phyloP scores from a whole-genome alignment of 2,329 filamentous ascomycete genomes.

The Lasiodiplodia gonubiensis region DNA sequence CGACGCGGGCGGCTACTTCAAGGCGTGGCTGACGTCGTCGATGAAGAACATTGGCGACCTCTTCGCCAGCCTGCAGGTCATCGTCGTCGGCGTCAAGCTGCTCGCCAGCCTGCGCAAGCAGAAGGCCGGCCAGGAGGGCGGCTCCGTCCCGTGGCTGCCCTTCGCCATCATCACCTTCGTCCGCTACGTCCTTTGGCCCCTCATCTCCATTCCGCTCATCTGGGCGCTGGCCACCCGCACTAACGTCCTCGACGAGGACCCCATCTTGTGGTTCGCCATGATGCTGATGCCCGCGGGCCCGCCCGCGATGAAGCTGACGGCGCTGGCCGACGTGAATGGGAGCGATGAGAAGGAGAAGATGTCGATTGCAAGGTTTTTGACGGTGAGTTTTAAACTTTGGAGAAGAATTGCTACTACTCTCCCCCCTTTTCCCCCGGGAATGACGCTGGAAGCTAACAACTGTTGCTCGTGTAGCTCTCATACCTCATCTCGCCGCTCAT shows the following conservation, averaged over 20 bases:
- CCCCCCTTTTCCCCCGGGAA: too few species aligned
- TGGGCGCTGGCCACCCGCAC: slow-evolving; percentile 62
- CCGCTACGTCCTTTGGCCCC: slow-evolving; percentile 67
- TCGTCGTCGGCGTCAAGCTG: slow-evolving; percentile 71
- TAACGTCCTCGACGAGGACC: slow-evolving; percentile 57
- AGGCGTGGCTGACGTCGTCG: slow-evolving; percentile 68
- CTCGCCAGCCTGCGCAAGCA: slow-evolving; percentile 59
- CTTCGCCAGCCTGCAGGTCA: slow-evolving; percentile 69
- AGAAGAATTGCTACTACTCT: not conserved
- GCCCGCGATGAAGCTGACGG: slow-evolving; percentile 60
- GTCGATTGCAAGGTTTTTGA: slow-evolving; percentile 60
- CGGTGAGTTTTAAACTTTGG: slow-evolving; percentile 41
- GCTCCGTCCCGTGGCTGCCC: slow-evolving; percentile 55
- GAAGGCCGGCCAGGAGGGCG: slow-evolving; percentile 50
- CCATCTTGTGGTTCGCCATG: slow-evolving; percentile 69
- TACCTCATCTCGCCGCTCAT: slow-evolving; percentile 53
- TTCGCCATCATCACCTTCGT: slow-evolving; percentile 60
- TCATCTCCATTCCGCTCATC: slow-evolving; percentile 60
- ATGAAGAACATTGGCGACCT: slow-evolving; percentile 67
- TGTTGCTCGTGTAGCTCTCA: slow-evolving; percentile 40
- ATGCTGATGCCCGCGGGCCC: slow-evolving; percentile 65
- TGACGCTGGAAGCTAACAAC: not conserved
- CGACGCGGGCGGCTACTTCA: slow-evolving; percentile 66
- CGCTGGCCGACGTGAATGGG: slow-evolving; percentile 57
- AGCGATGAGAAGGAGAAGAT: slow-evolving; percentile 57